Conservation (phyloP, 768 basidiomycete species). For the Leccinum rimulosum region DNA sequence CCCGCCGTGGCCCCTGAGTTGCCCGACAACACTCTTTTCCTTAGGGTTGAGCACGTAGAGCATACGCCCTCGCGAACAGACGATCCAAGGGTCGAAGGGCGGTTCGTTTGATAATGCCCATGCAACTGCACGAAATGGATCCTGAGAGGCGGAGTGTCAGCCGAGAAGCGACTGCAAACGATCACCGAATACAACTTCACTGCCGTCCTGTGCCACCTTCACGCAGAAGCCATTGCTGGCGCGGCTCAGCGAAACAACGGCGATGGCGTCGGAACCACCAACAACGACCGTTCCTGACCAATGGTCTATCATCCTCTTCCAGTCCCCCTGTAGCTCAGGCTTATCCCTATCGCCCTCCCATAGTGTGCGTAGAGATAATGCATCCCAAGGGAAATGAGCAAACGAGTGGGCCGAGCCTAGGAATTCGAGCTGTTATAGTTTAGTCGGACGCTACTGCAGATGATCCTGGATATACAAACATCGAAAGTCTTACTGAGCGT, state of each 20-base stretch:
- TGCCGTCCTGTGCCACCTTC: slow-evolving; percentile 31
- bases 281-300: slow-evolving; percentile 55
- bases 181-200: slow-evolving; percentile 14
- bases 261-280: slow-evolving; percentile 38
- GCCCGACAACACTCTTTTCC: slow-evolving; percentile 40
- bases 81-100: slow-evolving; percentile 55
- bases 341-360: slow-evolving; percentile 36
- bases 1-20: slow-evolving; percentile 69
- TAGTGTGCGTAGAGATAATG: slow-evolving; percentile 36
- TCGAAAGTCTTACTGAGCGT: slow-evolving; percentile 40
- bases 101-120: slow-evolving; percentile 52
- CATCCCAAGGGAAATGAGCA: slow-evolving; percentile 45
- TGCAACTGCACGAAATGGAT: slow-evolving; percentile 39
- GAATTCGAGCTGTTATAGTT: slow-evolving; percentile 33
- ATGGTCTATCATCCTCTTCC: slow-evolving; percentile 45
- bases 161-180: neutral
- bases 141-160: slow-evolving; percentile 17
- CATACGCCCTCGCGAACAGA: slow-evolving; percentile 53
- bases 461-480: slow-evolving; percentile 37
- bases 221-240: slow-evolving; percentile 29
- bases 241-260: slow-evolving; percentile 34
- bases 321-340: slow-evolving; percentile 35
- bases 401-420: slow-evolving; percentile 34
- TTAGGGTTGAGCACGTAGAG: slow-evolving; percentile 55
- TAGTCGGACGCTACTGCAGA: slow-evolving; percentile 7